Conservation (phyloP, 2,329 filamentous ascomycete species). For the Orbilia blumenaviensis region DNA sequence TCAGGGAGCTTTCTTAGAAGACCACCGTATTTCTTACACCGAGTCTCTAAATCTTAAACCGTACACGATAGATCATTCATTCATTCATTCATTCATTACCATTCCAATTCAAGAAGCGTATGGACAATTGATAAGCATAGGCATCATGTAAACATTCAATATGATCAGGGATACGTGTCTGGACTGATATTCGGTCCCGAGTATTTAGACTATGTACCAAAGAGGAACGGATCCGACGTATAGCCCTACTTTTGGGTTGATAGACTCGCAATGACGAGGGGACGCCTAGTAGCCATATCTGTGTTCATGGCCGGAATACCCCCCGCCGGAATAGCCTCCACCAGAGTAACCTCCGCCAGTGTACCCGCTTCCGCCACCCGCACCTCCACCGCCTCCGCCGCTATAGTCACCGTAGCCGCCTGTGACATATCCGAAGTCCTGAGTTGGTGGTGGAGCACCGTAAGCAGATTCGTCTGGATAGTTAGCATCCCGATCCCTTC, state of each 20-base stretch:
- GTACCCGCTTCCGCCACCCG: no score
- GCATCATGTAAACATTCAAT: not conserved
- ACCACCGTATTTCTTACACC: not conserved
- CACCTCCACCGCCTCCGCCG: conserved; percentile 5
- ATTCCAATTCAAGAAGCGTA: not conserved
- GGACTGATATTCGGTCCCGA: not conserved
- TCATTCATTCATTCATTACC: no score
- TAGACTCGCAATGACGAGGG: not conserved
- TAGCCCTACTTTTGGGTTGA: not conserved
- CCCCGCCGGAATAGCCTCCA: not conserved
- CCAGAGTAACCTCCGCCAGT: not conserved
- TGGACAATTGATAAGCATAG: not conserved
- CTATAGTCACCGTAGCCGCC: conserved; percentile 44
- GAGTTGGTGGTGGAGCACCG: conserved; percentile 33
- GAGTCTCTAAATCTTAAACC: not conserved
- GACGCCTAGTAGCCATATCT: conserved; percentile 6
- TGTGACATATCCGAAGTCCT: conserved; percentile 46
- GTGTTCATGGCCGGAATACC: not conserved
- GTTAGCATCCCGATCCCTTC: conserved; percentile 8
- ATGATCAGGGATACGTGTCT: not conserved
- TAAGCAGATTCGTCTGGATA: conserved; percentile 46
- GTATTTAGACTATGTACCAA: not conserved
- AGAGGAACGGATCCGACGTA: not conserved
- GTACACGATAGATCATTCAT: not conserved
- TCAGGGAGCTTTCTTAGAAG: conserved; percentile 33